Base-by-base conservation (phyloP, 371 early-diverging fungal genomes). In the Zychaea mexicana region DNA sequence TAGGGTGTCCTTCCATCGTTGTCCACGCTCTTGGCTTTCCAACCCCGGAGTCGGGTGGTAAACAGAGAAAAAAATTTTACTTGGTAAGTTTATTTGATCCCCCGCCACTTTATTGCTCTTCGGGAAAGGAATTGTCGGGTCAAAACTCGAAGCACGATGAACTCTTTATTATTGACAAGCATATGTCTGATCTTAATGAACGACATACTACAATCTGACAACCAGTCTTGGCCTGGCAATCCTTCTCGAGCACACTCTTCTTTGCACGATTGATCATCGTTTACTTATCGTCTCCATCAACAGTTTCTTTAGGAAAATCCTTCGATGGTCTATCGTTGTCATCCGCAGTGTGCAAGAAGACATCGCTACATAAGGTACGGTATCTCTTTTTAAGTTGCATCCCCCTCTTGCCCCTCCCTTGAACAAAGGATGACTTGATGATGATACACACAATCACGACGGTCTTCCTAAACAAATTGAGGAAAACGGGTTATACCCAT, bases 141-240 rank as follows among this genome's bases (percentile, higher is more conserved):
- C 33, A 33, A 8, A 33, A 33, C 12, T 33, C 33, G 12, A 33
- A 42, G n/a, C 7, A 60, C 64, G 79, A 79, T 79, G 77, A 79
- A 68, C 57, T 33, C 55, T 39, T 28, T 59, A 71, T 54, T 74
- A 74, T 71, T 70, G 81, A 87, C 86, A 87, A 87, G 87, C 87
- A 87, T 87, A 87, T 87, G 86, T 87, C 87, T 82, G 85, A 87
- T 57, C 27, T 60, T 22, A 22, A 49, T 49, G 49, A 49, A 49
- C 22, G 49, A 49, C 49, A 49, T 24, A 2, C 49, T 49, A 49
- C 49, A 49, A 22, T 49, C 49, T 49, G 49, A 49, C n/a, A 9
- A 6, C 6, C 3, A 6, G 19, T 42, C 63, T 47, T 56, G 55
- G 70, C 71, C 64, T 67, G 69, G 71, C 67, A 70, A 60, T 62